These are phyloP conservation scores for Pseudogymnoascus sp. DNA, from an alignment of 2,329 filamentous ascomycete genomes.

Conservation along the genomic window DNA sequence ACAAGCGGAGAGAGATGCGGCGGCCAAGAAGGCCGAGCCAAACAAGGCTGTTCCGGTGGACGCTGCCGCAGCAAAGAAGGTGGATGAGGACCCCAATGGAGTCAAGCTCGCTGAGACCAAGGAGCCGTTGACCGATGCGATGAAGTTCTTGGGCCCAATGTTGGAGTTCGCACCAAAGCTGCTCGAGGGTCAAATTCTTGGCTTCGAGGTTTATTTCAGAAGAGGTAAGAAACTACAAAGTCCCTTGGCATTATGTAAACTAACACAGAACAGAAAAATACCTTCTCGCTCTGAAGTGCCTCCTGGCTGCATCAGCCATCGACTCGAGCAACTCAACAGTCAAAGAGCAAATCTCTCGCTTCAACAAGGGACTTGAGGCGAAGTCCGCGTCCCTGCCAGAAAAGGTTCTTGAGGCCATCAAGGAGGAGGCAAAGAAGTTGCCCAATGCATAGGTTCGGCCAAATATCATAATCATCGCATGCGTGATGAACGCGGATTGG, in stretches of 20 bases:
- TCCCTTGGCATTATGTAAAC: slow-evolving; percentile 11
- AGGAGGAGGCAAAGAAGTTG: slow-evolving; percentile 8
- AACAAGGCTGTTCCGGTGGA: slow-evolving; percentile 59
- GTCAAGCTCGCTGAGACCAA: slow-evolving; percentile 70
- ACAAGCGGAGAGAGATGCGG: slow-evolving; percentile 66
- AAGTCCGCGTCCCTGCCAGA: background rate
- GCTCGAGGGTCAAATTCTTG: slow-evolving; percentile 72
- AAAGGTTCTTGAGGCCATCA: background rate
- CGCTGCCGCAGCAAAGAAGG: slow-evolving; percentile 66
- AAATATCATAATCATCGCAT: slow-evolving; percentile 7
- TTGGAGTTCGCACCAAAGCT: slow-evolving; percentile 75
- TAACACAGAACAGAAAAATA: slow-evolving; percentile 60
- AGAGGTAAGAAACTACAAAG: slow-evolving; percentile 51
- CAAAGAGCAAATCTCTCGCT: slow-evolving; percentile 64
- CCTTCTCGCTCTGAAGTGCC: slow-evolving; percentile 75
- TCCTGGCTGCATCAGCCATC: slow-evolving; percentile 63
- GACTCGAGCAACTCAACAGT: slow-evolving; percentile 61
- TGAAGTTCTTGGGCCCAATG: slow-evolving; percentile 76
- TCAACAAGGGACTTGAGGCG: slow-evolving; percentile 53
- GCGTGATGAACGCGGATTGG: background rate
- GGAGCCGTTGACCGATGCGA: slow-evolving; percentile 75
- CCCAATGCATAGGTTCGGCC: background rate
- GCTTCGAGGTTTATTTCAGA: slow-evolving; percentile 83
- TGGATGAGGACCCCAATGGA: slow-evolving; percentile 82
- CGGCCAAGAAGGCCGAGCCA: slow-evolving; percentile 74